Percentiles rank a stretch among this genome's conserved stretches.
These are phyloP conservation scores for Aciculosporium take DNA, from an alignment of 2,329 filamentous ascomycete species.

Conservation along the genomic window DNA sequence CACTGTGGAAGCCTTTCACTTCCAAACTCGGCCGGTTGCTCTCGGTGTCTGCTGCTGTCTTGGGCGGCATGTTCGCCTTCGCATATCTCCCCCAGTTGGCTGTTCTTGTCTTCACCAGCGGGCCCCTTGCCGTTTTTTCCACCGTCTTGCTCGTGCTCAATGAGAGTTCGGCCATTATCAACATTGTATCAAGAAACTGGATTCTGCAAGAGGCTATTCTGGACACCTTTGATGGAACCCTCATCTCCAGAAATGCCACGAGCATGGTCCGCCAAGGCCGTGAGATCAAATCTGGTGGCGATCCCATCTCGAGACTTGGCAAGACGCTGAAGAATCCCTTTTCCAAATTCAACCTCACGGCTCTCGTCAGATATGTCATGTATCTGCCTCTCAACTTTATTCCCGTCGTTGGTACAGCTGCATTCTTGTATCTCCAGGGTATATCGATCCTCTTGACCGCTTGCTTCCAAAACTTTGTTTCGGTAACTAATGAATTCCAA, in stretches of 20 bases:
- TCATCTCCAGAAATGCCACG: conserved; percentile 35
- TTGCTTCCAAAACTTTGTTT: too few relatives aligned
- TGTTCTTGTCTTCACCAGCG: conserved; percentile 70
- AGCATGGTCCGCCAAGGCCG: conserved; percentile 60
- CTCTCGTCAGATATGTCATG: conserved; percentile 64
- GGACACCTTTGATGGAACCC: conserved; percentile 74
- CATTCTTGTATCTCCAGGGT: conserved; percentile 70
- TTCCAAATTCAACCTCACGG: conserved; percentile 40
- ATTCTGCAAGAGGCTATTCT: conserved; percentile 69
- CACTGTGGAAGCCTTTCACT: conserved; percentile 44
- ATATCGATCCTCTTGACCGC: conserved; percentile 9
- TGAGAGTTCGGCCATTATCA: conserved; percentile 45
- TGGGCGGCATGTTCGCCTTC: conserved; percentile 72
- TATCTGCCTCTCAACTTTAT: conserved; percentile 90
- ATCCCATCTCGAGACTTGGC: conserved; percentile 43
- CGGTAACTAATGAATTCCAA: neutral
- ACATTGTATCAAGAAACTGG: conserved; percentile 49
- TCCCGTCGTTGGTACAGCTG: conserved; percentile 67
- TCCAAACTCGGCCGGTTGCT: conserved; percentile 46
- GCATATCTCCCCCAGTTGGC: conserved; percentile 78
- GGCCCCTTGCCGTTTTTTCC: conserved; percentile 62
- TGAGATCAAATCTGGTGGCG: conserved; percentile 49
- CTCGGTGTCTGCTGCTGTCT: conserved; percentile 56
- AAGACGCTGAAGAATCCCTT: conserved; percentile 45
- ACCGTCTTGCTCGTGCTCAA: conserved; percentile 54